Conservation (phyloP, 108 stramenopile species). For the Hondaea fermentalgiana region DNA sequence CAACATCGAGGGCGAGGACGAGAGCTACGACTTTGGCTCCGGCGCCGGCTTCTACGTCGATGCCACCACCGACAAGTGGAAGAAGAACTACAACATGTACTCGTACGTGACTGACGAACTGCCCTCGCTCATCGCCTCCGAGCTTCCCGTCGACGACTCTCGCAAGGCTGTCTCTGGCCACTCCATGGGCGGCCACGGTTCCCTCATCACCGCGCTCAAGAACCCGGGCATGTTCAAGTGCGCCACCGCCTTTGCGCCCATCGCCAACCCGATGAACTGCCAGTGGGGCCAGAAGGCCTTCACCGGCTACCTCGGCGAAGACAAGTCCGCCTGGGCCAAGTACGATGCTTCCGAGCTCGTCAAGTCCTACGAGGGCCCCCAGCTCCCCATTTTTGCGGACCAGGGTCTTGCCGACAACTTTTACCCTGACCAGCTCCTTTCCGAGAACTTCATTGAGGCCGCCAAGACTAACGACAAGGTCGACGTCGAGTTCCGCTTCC, state of each 20-base stretch:
- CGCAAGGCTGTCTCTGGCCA: constrained; percentile 72
- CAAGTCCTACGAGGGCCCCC: constrained; percentile 26
- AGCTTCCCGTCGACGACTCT: constrained; percentile 40
- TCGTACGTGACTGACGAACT: constrained; percentile 80
- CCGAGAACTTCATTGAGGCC: constrained; percentile 52
- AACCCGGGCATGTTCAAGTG: constrained; percentile 39
- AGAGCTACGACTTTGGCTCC: constrained; percentile 79
- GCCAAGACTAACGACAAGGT: constrained; percentile 55
- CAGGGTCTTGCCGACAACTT: constrained; percentile 71
- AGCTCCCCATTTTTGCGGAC: constrained; percentile 60
- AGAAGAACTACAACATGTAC: constrained; percentile 85
- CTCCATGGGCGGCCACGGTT: constrained; percentile 86
- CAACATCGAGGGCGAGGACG: constrained; percentile 45
- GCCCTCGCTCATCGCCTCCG: constrained; percentile 53
- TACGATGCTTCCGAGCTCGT: constrained; percentile 81
- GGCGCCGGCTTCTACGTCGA: constrained; percentile 96
- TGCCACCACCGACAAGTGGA: constrained; percentile 71
- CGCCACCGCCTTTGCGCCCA: constrained; percentile 87
- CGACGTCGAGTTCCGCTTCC: constrained; percentile 59
- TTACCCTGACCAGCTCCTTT: constrained; percentile 50
- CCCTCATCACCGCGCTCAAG: constrained; percentile 73
- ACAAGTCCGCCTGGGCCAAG: constrained; percentile 36
- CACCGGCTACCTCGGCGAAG: constrained; percentile 72
- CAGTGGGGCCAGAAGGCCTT: constrained; percentile 98
- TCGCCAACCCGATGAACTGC: constrained; percentile 79